Evolutionary conservation across 202 grass and related monocot species (phyloP), one percentile per base, ranked within the genome.

Genomic region (Eragrostis tef): DNA sequence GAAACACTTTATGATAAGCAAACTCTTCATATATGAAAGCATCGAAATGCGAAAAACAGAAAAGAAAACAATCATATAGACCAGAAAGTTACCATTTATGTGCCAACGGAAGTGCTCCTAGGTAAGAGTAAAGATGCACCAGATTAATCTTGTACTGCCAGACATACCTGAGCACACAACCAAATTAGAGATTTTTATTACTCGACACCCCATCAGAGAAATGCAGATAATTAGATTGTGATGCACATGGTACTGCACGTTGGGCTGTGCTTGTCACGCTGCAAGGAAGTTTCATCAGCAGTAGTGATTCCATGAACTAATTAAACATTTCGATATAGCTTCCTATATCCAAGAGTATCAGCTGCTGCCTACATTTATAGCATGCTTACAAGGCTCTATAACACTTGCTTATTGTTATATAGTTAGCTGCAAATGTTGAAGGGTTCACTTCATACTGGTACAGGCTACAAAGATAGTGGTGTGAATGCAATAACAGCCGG

Each of bases 121-220:
- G 50, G 75, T 88, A 88, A 84, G 90, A 89, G 83, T 96, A 99
- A 60, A 99, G 77, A 89, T 99, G 96, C 58, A 99, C 73, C 79
- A 95, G 81, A 78, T 73, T 71, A 77, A 96, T 88, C 83, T 93
- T 99, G 80, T 91, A 99, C 73, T 99, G 89, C 88, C 90, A 96
- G 70, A 89, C 83, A 74, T 93, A 87, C 87, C 90, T 96, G 88
- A 48, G 34, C 65, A 88, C 20, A 54, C 7, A 59, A 75, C 9
- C 24, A 88, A 84, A 56, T 73, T 84, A 52, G 59, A 86, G 5
- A 45, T 70, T 80, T 64, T 41, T 39, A 39, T 39, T 39, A 39
- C 69, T 80, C 76, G 84, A 74, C 31, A n/a, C n/a, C n/a, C 11
- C 49, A 2, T 69, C 50, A 77, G 50, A 56, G 62, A 31, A 83